These are phyloP conservation scores for Diaporthe batatas DNA, from an alignment of 2,329 filamentous ascomycete genomes.

Conservation along the genomic window DNA sequence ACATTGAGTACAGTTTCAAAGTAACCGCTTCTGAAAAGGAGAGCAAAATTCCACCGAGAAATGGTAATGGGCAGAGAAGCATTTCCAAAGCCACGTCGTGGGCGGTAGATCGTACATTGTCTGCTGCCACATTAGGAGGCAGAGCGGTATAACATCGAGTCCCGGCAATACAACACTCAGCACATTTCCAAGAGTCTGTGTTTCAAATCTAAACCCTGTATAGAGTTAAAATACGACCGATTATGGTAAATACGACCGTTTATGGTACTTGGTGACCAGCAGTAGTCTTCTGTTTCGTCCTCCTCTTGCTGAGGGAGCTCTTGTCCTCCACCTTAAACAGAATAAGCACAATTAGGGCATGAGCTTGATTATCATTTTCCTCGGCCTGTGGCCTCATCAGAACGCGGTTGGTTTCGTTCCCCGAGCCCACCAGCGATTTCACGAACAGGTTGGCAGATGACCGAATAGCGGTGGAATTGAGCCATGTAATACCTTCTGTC, in stretches of 20 bases:
- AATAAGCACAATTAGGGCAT: neutral
- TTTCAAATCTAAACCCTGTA: neutral
- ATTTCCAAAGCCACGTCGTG: conserved; percentile 40
- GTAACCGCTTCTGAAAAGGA: conserved; percentile 1
- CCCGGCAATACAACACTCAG: too few species aligned
- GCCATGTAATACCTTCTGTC: neutral
- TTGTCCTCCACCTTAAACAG: conserved; percentile 1
- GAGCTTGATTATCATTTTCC: conserved; percentile 9
- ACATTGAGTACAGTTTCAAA: conserved; percentile 32
- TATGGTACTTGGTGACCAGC: neutral
- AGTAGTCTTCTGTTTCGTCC: neutral
- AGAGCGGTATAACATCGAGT: neutral
- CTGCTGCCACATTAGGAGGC: neutral
- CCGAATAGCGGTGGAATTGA: neutral
- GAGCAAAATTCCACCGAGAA: conserved; percentile 7
- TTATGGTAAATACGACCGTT: too few species aligned
- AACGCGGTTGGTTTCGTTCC: conserved; percentile 6
- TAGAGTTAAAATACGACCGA: neutral
- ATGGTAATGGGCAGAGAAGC: conserved; percentile 25
- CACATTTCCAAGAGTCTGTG: too few species aligned
- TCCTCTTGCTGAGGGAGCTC: neutral
- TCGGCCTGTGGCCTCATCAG: conserved; percentile 3
- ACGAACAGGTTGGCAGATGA: neutral
- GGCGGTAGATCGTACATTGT: conserved; percentile 11
- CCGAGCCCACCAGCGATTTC: conserved; percentile 11